phyloP scores from a whole-genome alignment of 2,329 filamentous ascomycete genomes.

The Fusarium beomiforme region DNA sequence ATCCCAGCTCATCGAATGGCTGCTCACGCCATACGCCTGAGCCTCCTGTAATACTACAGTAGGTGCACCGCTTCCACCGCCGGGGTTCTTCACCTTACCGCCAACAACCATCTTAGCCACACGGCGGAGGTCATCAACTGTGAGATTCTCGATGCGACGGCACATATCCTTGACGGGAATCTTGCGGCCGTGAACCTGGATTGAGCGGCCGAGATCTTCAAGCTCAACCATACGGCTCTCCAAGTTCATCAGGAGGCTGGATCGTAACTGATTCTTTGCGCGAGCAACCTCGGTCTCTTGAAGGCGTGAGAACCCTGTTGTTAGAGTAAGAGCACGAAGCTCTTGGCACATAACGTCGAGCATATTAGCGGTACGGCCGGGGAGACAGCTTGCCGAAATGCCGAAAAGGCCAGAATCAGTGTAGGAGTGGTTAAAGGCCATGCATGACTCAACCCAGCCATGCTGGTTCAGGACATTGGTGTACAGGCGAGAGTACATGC shows the following conservation, averaged over 20 bases:
- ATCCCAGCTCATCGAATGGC: constrained; percentile 80
- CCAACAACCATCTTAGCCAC: constrained; percentile 83
- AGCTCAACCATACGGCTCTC: constrained; percentile 97
- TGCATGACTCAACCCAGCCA: constrained; percentile 95
- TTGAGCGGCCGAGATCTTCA: constrained; percentile 92
- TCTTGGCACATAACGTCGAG: constrained; percentile 96
- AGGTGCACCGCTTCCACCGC: constrained; percentile 83
- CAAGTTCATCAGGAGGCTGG: constrained; percentile 93
- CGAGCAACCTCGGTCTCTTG: constrained; percentile 82
- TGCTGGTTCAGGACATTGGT: constrained; percentile 98
- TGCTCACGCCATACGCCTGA: constrained; percentile 74
- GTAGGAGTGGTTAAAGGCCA: constrained; percentile 98
- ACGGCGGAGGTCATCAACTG: constrained; percentile 80
- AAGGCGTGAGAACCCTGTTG: constrained; percentile 78
- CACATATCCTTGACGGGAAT: constrained; percentile 96
- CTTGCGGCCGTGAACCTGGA: constrained; percentile 96
- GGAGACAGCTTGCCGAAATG: constrained; percentile 87
- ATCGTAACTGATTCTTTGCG: constrained; percentile 96
- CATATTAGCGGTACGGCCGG: constrained; percentile 81
- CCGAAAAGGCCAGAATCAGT: constrained; percentile 95
- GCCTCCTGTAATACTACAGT: constrained; percentile 96
- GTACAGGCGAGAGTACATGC: constrained; percentile 98
- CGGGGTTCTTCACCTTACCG: constrained; percentile 78
- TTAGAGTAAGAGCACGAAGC: constrained; percentile 79
- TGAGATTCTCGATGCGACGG: constrained; percentile 81